Evolutionary conservation across 108 stramenopile genomes (phyloP), one percentile per base, ranked within the genome.

Genomic region (Phaeodactylum tricornutum): DNA sequence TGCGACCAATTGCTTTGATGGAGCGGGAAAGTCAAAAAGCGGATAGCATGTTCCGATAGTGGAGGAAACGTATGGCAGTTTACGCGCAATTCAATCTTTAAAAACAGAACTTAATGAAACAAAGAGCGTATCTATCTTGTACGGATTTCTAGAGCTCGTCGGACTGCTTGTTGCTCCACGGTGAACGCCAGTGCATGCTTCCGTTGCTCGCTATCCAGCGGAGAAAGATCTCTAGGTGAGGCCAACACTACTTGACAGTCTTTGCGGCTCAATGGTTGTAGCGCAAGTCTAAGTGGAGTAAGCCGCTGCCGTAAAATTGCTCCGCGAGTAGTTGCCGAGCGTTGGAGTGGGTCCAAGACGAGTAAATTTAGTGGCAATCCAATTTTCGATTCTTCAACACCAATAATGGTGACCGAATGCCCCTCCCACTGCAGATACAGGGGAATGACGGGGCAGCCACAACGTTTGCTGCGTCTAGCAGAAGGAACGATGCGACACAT

Each of bases 1-100:
- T 96, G 49, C 64, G 84, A 53, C 87, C 87, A 4, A 67, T 96
- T 43, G 84, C 79, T 69, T 59, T 96, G 49, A 83, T 96, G 72
- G 89, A 92, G 55, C 72, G 88, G 11, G 85, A 88, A 55, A 73
- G 74, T 42, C 69, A 76, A 48, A 86, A 84, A 57, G 84, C 75
- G 34, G 87, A 87, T 41, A 72, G 73, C 52, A 95, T 95, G 77
- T 95, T 89, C 58, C 77, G 84, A 59, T 90, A 60, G 45, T 15
- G 86, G 86, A 67, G 78, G 77, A 41, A 82, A 64, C 20, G 81
- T 56, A 5, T 82, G 49, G n/a, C 79, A 64, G 47, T 67, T 41
- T 36, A 50, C 47, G 19, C 25, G 29, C 11, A 38, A n/a, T 31
- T 16, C 22, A 30, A 17, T 43, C 29, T 31, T 36, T n/a, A n/a